Evolutionary conservation across 805 yeast genomes (phyloP).

Genomic region (Candida awuae): DNA sequence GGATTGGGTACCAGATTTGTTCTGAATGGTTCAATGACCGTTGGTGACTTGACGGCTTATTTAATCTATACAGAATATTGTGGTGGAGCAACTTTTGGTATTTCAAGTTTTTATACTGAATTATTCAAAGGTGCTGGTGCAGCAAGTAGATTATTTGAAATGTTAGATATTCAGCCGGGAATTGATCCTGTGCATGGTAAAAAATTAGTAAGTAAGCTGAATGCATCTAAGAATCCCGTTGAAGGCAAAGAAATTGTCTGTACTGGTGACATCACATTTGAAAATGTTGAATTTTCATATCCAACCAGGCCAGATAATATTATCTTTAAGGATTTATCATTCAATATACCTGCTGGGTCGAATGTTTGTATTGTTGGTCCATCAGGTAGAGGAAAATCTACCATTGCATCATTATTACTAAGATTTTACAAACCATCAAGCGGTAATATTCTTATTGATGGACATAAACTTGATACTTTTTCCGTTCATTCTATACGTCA

Average conservation of each 20-base stretch:
- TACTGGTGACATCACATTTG: constrained; percentile 55
- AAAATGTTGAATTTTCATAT: constrained; percentile 62
- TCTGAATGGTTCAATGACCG: constrained; percentile 58
- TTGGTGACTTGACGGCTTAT: constrained; percentile 87
- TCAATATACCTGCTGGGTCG: constrained; percentile 69
- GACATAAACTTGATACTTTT: constrained; percentile 54
- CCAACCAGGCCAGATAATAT: constrained; percentile 75
- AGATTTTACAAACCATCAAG: constrained; percentile 73
- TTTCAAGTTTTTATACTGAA: constrained; percentile 87
- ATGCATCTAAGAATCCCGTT: constrained; percentile 3
- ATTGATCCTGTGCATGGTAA: constrained; percentile 63
- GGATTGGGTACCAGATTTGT: constrained; percentile 80
- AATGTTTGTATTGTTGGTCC: constrained; percentile 94
- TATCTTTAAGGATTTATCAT: constrained; percentile 56
- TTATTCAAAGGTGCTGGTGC: constrained; percentile 97
- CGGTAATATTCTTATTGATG: constrained; percentile 66
- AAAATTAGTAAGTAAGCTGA: constrained; percentile 25
- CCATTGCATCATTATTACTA: constrained; percentile 70
- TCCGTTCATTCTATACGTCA: constrained; percentile 70
- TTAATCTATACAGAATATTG: constrained; percentile 95
- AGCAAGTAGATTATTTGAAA: constrained; percentile 82
- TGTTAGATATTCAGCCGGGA: constrained; percentile 70
- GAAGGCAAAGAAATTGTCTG: constrained; percentile 17
- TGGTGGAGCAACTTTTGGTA: constrained; percentile 84
- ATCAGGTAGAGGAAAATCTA: constrained; percentile 91